These are phyloP conservation scores for Tolypocladium ovalisporum DNA, from an alignment of 2,329 filamentous ascomycete species.

Conservation along the genomic window DNA sequence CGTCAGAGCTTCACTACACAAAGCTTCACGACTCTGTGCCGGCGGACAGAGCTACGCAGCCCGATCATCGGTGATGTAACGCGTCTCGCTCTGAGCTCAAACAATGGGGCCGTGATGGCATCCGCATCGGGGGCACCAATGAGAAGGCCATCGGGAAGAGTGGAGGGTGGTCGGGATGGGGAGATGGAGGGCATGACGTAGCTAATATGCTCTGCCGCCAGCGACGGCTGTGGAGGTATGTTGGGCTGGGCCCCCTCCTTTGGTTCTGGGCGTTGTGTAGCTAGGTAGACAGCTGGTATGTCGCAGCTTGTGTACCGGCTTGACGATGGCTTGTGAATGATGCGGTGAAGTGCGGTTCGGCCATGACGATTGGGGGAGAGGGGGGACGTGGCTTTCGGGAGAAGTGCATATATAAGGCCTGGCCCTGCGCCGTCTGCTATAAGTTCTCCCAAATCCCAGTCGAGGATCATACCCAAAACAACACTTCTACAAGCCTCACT, in stretches of 20 bases:
- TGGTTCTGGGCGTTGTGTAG: not conserved
- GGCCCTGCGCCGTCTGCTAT: not conserved
- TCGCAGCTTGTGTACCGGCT: not conserved
- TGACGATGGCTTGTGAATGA: not conserved
- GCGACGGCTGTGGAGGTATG: not conserved
- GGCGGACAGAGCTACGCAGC: not conserved
- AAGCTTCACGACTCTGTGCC: not conserved
- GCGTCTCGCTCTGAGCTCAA: not conserved
- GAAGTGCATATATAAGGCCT: not conserved
- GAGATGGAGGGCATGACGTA: slow-evolving; percentile 1
- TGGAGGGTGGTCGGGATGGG: not conserved
- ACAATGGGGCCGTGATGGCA: not conserved
- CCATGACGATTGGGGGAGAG: not conserved
- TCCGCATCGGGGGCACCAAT: not conserved
- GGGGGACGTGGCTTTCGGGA: not conserved
- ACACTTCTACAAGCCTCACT: too few relatives aligned
- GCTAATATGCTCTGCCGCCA: not conserved
- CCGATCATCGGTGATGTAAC: not conserved
- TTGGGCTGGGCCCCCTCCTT: not conserved
- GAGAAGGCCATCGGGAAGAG: not conserved
- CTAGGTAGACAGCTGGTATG: not conserved
- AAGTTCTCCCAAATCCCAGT: not conserved
- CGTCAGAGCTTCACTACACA: not conserved
- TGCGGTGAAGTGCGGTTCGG: not conserved
- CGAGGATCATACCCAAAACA: too few relatives aligned